Percentiles rank a stretch among this genome's conserved stretches.
Evolutionary conservation across 2,329 filamentous ascomycete species (phyloP).

Genomic region (Fusarium sp.): DNA sequence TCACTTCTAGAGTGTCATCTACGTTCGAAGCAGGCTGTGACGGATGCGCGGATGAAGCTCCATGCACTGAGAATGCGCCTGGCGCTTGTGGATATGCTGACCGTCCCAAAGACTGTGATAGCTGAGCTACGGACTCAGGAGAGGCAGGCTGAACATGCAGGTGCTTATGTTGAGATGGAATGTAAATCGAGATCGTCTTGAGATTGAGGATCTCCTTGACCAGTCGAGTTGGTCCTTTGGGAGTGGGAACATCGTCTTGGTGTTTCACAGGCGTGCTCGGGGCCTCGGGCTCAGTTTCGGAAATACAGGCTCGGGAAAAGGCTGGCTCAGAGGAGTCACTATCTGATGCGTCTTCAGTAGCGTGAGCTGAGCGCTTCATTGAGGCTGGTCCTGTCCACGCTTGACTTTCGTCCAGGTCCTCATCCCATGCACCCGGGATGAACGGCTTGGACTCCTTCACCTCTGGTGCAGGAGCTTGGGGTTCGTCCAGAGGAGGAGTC

Average conservation of each 20-base stretch:
- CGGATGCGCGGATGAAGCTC: constrained; percentile 19
- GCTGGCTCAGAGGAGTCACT: constrained; percentile 47
- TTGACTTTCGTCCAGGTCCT: constrained; percentile 47
- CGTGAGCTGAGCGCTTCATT: constrained; percentile 10
- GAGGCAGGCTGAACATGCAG: constrained; percentile 51
- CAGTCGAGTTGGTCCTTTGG: constrained; percentile 65
- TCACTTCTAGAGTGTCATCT: constrained; percentile 58
- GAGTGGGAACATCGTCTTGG: constrained; percentile 60
- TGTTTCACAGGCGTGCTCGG: constrained; percentile 25
- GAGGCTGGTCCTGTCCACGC: constrained; percentile 16
- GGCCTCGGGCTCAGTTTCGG: constrained; percentile 27
- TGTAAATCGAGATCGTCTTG: constrained; percentile 64
- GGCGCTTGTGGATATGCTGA: constrained; percentile 66
- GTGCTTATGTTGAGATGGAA: constrained; percentile 63
- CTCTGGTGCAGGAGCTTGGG: background rate
- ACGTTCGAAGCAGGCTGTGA: constrained; percentile 2
- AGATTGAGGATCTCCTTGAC: constrained; percentile 67
- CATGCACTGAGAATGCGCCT: constrained; percentile 69
- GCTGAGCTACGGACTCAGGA: constrained; percentile 44
- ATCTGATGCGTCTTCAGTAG: constrained; percentile 31
- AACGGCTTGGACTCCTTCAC: constrained; percentile 18
- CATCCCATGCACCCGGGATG: constrained; percentile 68
- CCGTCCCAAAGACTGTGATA: constrained; percentile 49
- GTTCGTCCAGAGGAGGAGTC: constrained; percentile 10
- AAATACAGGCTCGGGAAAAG: constrained; percentile 42